Evolutionary conservation across 2,329 filamentous ascomycete species (phyloP), one percentile per base, ranked within the genome.

Genomic region (Alternaria sp.): DNA sequence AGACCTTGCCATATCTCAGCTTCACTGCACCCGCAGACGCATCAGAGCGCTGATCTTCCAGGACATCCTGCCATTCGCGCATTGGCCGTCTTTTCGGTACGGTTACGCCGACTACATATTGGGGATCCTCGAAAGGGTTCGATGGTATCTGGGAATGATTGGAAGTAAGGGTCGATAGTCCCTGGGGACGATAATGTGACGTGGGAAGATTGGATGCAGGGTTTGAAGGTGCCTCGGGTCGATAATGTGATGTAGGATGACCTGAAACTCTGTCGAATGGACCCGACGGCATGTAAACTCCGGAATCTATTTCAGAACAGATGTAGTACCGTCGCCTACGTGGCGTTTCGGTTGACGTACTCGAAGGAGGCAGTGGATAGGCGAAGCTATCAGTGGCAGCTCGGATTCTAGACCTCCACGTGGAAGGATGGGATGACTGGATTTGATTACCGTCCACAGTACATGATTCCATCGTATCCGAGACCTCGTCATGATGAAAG

Each of bases 51-150:
- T 36, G 32, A 18, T 25, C 32, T 22, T 36, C 20, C 16, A 36
- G 46, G n/a, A 22, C 32, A n/a, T 36, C 46, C 32, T 16, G 10
- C 34, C 30, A 30, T 50, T 22, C 32, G 34, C 30, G 46, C 22
- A 36, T 36, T n/a, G 30, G 46, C 46, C 34, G 46, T 32, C 30
- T 38, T 4, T 50, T 32, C 22, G 32, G 14, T 18, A 25, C 3
- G 32, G 30, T 38, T 36, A 20, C 30, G 22, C 32, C 3, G 32
- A 25, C 16, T 16, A 14, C 50, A 14, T 52, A 52, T 41, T 9
- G 36, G 50, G 50, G 32, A 10, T 52, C 50, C 36, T 52, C 50
- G 50, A 52, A 52, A 20, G 50, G 50, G 34, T 43, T 43, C 20
- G 20, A 43, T 25, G 20, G 40, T 22, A 9, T 11, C 18, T 41